Base-by-base conservation (phyloP, 305 asterid species). In the Fraxinus xanthoxyloides region DNA sequence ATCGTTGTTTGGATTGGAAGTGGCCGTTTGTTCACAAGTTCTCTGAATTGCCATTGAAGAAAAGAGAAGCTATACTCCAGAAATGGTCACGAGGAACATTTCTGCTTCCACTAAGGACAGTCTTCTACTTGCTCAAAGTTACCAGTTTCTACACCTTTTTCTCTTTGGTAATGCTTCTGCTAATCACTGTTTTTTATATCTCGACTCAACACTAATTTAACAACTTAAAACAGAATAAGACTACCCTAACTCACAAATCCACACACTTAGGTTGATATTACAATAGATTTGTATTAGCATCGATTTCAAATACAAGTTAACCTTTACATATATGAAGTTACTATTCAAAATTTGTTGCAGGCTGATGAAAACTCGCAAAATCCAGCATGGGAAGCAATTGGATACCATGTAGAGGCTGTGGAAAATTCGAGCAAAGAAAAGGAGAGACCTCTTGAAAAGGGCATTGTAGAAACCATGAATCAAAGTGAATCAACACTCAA, bases 11-110 rank as follows among this genome's bases (percentile, higher is more conserved):
- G 81, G 92, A 84, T 61, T 80, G 88, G 87, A 88, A 85, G 30
- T 92, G 94, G 95, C 99, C 98, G 21, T 95, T 94, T 80, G 77
- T 94, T 75, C 92, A 84, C 72, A 92, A 75, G 17, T 95, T 94
- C 82, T 76, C 91, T 15, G 95, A 91, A 56, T 82, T 95, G 79
- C 74, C 97, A 3, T 84, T 90, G 82, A 67, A 86, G 54, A 87
- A 86, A 81, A 93, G 99, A 80, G 98, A 94, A 84, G 17, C 82
- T 76, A 61, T 95, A 74, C 93, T 95, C 85, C 95, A 87, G 78
- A 89, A 79, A 78, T 95, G 98, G 98, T 89, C 95, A 5, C 88
- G 69, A 65, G 89, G 84, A 78, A 85, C 91, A n/a, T 81, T 86
- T 77, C 80, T 89, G 24, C 48, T 91, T 26, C 98, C 97, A 15